These are phyloP conservation scores for Penicillium odoratum DNA, from an alignment of 495 filamentous ascomycete genomes.

Conservation along the genomic window DNA sequence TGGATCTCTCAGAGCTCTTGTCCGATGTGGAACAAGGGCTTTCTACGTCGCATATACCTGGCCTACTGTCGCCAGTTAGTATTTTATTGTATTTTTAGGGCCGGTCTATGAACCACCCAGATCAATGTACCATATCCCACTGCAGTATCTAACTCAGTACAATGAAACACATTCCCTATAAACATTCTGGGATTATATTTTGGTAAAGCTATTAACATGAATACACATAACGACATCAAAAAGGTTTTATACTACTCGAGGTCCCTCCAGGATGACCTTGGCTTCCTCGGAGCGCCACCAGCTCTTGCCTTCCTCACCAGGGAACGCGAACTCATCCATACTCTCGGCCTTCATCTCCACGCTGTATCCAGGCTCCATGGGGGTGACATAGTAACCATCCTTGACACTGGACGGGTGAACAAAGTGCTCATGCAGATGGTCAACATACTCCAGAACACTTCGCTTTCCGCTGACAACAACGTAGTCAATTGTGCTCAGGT, in stretches of 20 bases:
- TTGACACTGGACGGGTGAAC: slow-evolving; percentile 75
- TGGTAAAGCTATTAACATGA: slow-evolving; percentile 24
- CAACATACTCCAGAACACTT: slow-evolving; percentile 86
- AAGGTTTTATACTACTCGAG: slow-evolving; percentile 34
- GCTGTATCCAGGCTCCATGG: slow-evolving; percentile 78
- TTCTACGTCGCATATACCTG: not conserved
- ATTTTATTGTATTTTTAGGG: slow-evolving; percentile 16
- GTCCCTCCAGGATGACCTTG: slow-evolving; percentile 60
- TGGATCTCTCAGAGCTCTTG: not conserved
- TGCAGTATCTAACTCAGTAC: not conserved
- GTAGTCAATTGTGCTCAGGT: slow-evolving; percentile 92
- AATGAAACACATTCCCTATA: not conserved
- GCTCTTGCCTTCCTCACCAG: slow-evolving; percentile 71
- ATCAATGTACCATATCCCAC: slow-evolving; percentile 15
- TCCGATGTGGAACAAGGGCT: not conserved
- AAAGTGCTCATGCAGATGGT: slow-evolving; percentile 94
- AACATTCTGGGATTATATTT: not conserved
- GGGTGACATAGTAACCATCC: slow-evolving; percentile 87
- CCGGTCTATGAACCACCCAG: slow-evolving; percentile 1
- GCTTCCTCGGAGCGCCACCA: slow-evolving; percentile 81
- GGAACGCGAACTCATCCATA: slow-evolving; percentile 76
- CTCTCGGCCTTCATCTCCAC: slow-evolving; percentile 91
- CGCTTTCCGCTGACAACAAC: slow-evolving; percentile 81
- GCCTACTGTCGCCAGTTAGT: not conserved
- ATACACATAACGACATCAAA: slow-evolving; percentile 22